These are phyloP conservation scores for Triangularia verruculosa DNA, from an alignment of 2,329 filamentous ascomycete species.

Conservation along the genomic window DNA sequence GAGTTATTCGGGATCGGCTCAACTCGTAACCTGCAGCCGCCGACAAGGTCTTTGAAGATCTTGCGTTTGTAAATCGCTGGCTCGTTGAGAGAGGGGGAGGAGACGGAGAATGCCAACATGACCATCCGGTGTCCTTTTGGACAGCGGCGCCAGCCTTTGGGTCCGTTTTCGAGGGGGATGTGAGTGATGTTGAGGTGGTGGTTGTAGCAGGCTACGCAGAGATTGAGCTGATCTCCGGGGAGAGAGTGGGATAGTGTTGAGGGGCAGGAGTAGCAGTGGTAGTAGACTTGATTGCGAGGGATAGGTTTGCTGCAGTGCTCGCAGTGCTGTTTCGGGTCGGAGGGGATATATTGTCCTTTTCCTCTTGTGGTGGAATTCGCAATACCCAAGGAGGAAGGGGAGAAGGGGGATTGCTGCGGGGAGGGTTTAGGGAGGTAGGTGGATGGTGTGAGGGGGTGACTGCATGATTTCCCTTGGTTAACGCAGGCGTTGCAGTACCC, in stretches of 20 bases:
- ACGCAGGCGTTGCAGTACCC: slow-evolving; percentile 89
- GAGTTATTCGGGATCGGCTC: slow-evolving; percentile 38
- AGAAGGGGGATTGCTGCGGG: neutral
- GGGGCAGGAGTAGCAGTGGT: slow-evolving; percentile 73
- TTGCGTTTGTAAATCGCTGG: slow-evolving; percentile 61
- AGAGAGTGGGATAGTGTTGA: slow-evolving; percentile 27
- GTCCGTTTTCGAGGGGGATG: slow-evolving; percentile 72
- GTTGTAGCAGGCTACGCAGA: slow-evolving; percentile 76
- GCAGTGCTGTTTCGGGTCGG: slow-evolving; percentile 68
- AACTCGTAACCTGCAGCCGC: slow-evolving; percentile 67
- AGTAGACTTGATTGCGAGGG: slow-evolving; percentile 64
- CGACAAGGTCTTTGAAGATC: slow-evolving; percentile 70
- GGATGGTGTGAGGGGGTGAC: slow-evolving; percentile 75
- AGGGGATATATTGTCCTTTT: slow-evolving; percentile 62
- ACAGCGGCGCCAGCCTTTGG: slow-evolving; percentile 80
- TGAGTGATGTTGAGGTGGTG: slow-evolving; percentile 60
- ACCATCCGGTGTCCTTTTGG: slow-evolving; percentile 80
- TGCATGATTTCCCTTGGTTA: slow-evolving; percentile 76
- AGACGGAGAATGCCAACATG: slow-evolving; percentile 66
- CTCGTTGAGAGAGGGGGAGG: neutral
- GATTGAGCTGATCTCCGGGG: slow-evolving; percentile 56
- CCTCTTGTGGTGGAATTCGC: neutral
- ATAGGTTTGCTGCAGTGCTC: slow-evolving; percentile 69
- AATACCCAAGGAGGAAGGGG: neutral
- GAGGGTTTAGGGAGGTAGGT: slow-evolving; percentile 40